Percentiles rank a stretch among this genome's conserved stretches.
Evolutionary conservation across 1,284 basidiomycete genomes (phyloP).

Genomic region (Salmacisia buchloeana): DNA sequence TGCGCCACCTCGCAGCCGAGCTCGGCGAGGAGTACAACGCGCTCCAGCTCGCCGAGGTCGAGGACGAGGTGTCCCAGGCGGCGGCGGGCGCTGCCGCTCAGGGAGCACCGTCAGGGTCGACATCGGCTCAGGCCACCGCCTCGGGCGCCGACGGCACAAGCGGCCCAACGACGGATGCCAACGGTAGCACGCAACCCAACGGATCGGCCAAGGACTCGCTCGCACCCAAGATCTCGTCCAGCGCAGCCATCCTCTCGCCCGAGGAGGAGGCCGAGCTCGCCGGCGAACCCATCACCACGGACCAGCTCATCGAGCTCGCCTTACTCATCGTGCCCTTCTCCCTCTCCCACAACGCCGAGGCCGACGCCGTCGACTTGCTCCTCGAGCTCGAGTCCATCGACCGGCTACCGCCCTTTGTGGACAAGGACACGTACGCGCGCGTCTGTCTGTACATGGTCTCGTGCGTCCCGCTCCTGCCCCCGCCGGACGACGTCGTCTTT

Average conservation of each 20-base stretch:
- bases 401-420: constrained; percentile 51
- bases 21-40: constrained; percentile 82
- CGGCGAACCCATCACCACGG: constrained; percentile 12
- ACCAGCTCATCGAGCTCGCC: constrained; percentile 72
- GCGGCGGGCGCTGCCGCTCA: no score
- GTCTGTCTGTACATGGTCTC: constrained; percentile 98
- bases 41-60: constrained; percentile 51
- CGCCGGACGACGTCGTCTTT: constrained; percentile 88
- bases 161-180: not conserved
- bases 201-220: not conserved
- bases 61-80: not conserved
- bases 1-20: constrained; percentile 92
- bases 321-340: constrained; percentile 86
- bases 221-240: not conserved
- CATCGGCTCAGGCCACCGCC: not conserved
- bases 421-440: constrained; percentile 75
- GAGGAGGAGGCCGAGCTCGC: constrained; percentile 7
- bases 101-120: not conserved
- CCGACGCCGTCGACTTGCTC: constrained; percentile 92
- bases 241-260: not conserved
- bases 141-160: not conserved
- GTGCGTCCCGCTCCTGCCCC: constrained; percentile 83
- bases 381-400: constrained; percentile 90
- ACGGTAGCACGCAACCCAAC: not conserved
- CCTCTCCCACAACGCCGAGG: constrained; percentile 90